These are phyloP conservation scores for Beauveria sp. DNA, from an alignment of 2,329 filamentous ascomycete species.

Conservation along the genomic window DNA sequence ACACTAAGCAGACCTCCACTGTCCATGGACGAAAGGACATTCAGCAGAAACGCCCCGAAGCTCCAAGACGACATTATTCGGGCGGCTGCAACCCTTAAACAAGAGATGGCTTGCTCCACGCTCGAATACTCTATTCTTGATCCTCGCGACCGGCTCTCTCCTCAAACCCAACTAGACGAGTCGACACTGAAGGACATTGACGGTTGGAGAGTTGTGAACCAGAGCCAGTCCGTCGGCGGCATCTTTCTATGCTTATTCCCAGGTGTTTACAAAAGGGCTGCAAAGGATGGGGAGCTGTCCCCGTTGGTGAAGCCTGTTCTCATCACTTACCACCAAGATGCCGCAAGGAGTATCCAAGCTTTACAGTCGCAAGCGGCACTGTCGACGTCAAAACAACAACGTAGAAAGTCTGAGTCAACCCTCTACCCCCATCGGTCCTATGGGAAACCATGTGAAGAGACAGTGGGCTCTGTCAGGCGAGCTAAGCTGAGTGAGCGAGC, in stretches of 20 bases:
- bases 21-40: not conserved
- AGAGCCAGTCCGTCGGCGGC: slow-evolving; percentile 1
- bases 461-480: not conserved
- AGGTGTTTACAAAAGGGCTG: not conserved
- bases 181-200: not conserved
- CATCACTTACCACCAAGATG: not conserved
- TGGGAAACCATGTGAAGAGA: not conserved
- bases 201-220: not conserved
- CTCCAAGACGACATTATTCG: not conserved
- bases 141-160: not conserved
- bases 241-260: not conserved
- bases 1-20: not conserved
- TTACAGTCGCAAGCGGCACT: not conserved
- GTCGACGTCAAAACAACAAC: not conserved
- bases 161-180: not conserved
- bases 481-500: not conserved
- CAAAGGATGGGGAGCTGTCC: not conserved
- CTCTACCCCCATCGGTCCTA: not conserved
- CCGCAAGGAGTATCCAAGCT: not conserved
- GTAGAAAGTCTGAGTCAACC: not conserved
- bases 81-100: slow-evolving; percentile 1
- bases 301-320: not conserved
- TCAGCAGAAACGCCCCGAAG: not conserved
- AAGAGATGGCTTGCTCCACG: not conserved
- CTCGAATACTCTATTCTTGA: not conserved